Conservation (phyloP, 2,329 filamentous ascomycete genomes). For the Leptoxyphium fumago region DNA sequence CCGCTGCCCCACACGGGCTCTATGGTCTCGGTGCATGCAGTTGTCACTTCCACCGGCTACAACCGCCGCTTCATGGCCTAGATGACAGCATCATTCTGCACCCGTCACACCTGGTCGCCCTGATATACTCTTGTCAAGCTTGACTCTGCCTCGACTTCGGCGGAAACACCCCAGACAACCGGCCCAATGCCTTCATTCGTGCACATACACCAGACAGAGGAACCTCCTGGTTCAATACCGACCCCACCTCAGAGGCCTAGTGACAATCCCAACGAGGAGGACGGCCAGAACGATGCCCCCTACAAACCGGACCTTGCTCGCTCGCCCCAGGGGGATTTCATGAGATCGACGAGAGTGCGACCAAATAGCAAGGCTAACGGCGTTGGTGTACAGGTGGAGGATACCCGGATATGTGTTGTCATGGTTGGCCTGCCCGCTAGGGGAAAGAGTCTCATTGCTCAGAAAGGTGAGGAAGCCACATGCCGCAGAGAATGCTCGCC, state of each 20-base stretch:
- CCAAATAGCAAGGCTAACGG: conserved; percentile 36
- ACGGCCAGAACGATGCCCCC: conserved; percentile 3
- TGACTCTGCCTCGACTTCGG: too few relatives aligned
- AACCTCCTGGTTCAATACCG: not conserved
- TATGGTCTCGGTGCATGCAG: too few relatives aligned
- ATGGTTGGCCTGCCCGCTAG: conserved; percentile 95
- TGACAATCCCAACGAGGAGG: not conserved
- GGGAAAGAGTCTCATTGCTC: conserved; percentile 94
- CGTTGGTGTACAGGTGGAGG: conserved; percentile 73
- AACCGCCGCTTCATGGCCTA: too few relatives aligned
- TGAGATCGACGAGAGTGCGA: conserved; percentile 21
- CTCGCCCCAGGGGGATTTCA: conserved; percentile 25
- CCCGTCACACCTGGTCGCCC: too few relatives aligned
- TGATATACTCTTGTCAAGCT: too few relatives aligned
- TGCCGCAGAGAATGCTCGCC: too few relatives aligned
- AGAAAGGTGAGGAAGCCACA: conserved; percentile 40
- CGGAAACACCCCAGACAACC: too few relatives aligned
- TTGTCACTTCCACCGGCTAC: too few relatives aligned
- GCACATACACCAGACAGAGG: not conserved
- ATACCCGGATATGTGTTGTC: conserved; percentile 92
- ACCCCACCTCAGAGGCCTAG: not conserved
- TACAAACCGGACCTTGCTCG: conserved; percentile 14
- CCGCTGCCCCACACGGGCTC: too few relatives aligned
- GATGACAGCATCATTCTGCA: too few relatives aligned
- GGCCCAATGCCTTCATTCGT: not conserved